Percentiles rank a stretch among this genome's conserved stretches.
phyloP scores from a whole-genome alignment of 306 rosid species.

The Citrullus colocynthis region DNA sequence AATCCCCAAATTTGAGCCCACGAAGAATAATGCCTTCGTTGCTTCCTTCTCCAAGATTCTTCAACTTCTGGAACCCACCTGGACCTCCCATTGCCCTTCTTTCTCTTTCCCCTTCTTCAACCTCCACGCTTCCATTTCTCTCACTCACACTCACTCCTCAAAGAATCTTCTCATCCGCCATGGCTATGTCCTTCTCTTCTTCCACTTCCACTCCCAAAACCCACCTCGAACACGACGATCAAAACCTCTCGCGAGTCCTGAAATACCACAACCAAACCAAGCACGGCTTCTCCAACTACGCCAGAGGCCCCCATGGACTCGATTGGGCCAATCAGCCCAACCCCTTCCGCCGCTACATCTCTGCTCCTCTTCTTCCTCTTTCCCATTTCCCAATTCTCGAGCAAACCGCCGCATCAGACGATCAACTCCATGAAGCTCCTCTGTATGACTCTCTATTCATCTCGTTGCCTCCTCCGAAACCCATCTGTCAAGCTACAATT shows the following conservation, averaged over 20 bases:
- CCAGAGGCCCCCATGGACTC: constrained; percentile 79
- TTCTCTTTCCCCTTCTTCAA: constrained; percentile 29
- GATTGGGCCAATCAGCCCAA: constrained; percentile 98
- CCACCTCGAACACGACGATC: constrained; percentile 14
- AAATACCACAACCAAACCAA: constrained; percentile 71
- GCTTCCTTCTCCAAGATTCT: constrained; percentile 19
- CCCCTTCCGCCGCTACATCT: constrained; percentile 72
- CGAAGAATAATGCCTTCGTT: constrained; percentile 13
- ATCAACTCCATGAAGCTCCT: constrained; percentile 19
- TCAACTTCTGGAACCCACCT: constrained; percentile 1
- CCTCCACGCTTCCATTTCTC: constrained; percentile 10
- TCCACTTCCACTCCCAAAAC: constrained; percentile 19
- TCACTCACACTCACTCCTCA: neutral
- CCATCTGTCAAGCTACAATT: constrained; percentile 53
- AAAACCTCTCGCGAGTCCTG: constrained; percentile 43
- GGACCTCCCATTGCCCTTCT: neutral
- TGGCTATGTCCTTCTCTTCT: constrained; percentile 42
- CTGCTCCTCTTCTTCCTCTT: constrained; percentile 63
- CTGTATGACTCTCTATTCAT: constrained; percentile 47
- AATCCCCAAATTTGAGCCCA: neutral
- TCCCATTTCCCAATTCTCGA: constrained; percentile 31
- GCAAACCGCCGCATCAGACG: neutral
- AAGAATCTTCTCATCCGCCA: constrained; percentile 14
- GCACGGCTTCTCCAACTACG: constrained; percentile 51
- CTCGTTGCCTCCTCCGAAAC: constrained; percentile 55